Evolutionary conservation across 176 grass and related monocot species (phyloP).

Genomic region (Carex parvula): DNA sequence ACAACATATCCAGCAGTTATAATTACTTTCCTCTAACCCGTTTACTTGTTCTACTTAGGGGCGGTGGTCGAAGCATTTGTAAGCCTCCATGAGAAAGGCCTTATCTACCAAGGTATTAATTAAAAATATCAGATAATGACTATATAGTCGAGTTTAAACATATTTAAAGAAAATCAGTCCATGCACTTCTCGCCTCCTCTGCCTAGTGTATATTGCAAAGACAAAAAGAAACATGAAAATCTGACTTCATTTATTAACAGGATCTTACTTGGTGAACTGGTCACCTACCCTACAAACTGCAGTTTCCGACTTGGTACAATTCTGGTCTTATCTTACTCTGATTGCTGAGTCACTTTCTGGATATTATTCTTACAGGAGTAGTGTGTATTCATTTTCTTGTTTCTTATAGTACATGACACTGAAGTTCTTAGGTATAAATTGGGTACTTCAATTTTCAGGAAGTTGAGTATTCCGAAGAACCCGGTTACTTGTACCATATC

Average conservation of each 20-base stretch:
- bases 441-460: slow-evolving; percentile 49
- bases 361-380: slow-evolving; percentile 3
- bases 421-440: slow-evolving; percentile 1
- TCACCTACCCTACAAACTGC: slow-evolving; percentile 91
- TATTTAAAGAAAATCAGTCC: not conserved
- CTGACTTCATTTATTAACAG: slow-evolving; percentile 40
- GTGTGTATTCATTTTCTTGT: not conserved
- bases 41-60: slow-evolving; percentile 45
- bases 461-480: slow-evolving; percentile 98
- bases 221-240: slow-evolving; percentile 9
- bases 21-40: not conserved
- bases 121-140: not conserved
- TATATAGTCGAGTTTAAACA: not conserved
- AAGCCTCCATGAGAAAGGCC: slow-evolving; percentile 87
- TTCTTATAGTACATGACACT: not conserved
- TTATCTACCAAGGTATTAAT: slow-evolving; percentile 92
- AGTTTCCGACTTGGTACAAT: slow-evolving; percentile 85
- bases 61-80: slow-evolving; percentile 95
- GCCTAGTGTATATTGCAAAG: not conserved
- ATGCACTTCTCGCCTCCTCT: not conserved
- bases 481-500: slow-evolving; percentile 81
- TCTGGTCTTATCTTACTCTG: not conserved
- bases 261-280: slow-evolving; percentile 99
- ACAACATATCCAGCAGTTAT: not conserved
- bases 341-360: not conserved